Percentiles rank a stretch among this genome's conserved stretches.
These are phyloP conservation scores for Phoenix roebelenii DNA, from an alignment of 176 grass and related monocot genomes.

Conservation along the genomic window DNA sequence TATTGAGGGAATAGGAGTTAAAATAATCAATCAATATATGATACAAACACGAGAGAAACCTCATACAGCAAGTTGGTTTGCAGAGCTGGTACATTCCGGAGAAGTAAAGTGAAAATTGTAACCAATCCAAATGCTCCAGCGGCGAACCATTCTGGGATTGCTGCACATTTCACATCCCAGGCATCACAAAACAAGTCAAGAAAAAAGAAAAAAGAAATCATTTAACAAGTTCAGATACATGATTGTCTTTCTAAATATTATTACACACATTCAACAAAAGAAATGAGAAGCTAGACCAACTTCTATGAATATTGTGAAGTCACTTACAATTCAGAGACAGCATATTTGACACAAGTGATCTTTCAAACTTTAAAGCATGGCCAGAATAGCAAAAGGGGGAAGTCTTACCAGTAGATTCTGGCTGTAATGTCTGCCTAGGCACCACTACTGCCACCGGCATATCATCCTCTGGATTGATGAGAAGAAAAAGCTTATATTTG, in stretches of 20 bases:
- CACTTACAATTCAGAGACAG: too few relatives aligned
- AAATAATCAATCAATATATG: background rate
- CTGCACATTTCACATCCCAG: slow-evolving; percentile 28
- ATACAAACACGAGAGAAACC: slow-evolving; percentile 42
- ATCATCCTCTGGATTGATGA: slow-evolving; percentile 89
- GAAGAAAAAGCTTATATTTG: slow-evolving; percentile 87
- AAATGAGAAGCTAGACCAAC: too few relatives aligned
- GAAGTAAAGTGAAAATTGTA: slow-evolving; percentile 73
- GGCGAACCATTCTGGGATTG: slow-evolving; percentile 89
- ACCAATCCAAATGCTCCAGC: slow-evolving; percentile 81
- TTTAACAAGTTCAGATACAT: too few relatives aligned
- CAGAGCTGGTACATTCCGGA: slow-evolving; percentile 87
- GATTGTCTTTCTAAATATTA: too few relatives aligned
- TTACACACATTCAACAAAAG: too few relatives aligned
- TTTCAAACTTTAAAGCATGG: too few relatives aligned
- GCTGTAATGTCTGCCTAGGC: slow-evolving; percentile 59
- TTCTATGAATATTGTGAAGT: too few relatives aligned
- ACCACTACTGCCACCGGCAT: slow-evolving; percentile 86
- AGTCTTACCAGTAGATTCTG: slow-evolving; percentile 53
- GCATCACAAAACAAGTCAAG: background rate
- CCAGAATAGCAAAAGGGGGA: too few relatives aligned
- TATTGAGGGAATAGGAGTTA: slow-evolving; percentile 11
- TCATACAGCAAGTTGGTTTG: slow-evolving; percentile 97
- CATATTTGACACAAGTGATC: too few relatives aligned
- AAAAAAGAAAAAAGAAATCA: too few relatives aligned